Percentiles rank a stretch among this genome's conserved stretches.
Conservation (phyloP, 2,329 filamentous ascomycete genomes). For the Fusarium buharicum region DNA sequence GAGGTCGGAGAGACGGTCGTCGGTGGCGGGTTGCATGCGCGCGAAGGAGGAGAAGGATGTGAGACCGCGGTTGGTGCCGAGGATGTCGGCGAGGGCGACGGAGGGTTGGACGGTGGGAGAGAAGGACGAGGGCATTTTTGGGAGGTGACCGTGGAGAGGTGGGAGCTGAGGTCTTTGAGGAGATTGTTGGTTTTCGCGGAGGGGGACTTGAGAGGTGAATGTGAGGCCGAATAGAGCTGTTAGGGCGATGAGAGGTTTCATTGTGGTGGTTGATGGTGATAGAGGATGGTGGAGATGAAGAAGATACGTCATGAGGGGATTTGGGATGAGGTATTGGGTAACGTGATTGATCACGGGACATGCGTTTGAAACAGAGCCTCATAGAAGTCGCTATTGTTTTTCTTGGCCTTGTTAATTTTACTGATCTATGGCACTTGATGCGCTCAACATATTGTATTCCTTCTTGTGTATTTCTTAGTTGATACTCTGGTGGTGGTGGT, state of each 20-base stretch:
- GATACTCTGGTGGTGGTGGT: too few relatives aligned
- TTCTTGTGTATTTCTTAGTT: too few relatives aligned
- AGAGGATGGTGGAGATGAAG: conserved; percentile 4
- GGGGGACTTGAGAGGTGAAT: conserved; percentile 19
- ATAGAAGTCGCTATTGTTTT: background rate
- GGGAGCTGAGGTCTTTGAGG: conserved; percentile 10
- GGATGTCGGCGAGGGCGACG: conserved; percentile 84
- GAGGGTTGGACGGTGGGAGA: conserved; percentile 52
- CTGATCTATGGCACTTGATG: too few relatives aligned
- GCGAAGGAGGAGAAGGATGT: conserved; percentile 87
- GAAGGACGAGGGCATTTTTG: conserved; percentile 44
- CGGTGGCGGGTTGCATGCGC: conserved; percentile 77
- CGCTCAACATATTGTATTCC: too few relatives aligned
- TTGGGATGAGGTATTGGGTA: conserved; percentile 6
- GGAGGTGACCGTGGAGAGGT: conserved; percentile 39
- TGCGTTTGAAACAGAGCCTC: background rate
- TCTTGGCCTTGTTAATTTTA: background rate
- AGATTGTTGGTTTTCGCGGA: conserved; percentile 8
- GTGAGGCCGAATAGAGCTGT: conserved; percentile 30
- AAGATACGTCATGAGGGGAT: conserved; percentile 33
- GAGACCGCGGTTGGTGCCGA: conserved; percentile 80
- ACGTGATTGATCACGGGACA: conserved; percentile 34
- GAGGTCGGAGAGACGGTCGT: conserved; percentile 73
- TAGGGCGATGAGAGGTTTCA: conserved; percentile 39
- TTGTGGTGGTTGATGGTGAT: conserved; percentile 20